phyloP scores from a whole-genome alignment of 768 basidiomycete species.

The Agrocybe praecox region DNA sequence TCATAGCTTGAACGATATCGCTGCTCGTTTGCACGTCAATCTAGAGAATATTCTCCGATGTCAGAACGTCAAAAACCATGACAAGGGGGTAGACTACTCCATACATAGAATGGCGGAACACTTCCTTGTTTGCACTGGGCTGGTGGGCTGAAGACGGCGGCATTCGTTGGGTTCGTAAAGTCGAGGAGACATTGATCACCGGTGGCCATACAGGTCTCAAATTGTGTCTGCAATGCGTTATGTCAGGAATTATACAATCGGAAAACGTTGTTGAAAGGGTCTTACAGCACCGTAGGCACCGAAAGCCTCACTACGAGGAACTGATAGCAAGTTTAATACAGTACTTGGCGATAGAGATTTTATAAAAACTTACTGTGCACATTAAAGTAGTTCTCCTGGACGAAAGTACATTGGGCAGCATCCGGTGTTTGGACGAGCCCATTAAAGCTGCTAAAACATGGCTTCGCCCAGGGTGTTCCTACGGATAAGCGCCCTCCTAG shows the following conservation, averaged over 20 bases:
- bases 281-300: slow-evolving; percentile 17
- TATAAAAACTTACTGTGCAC: slow-evolving; percentile 18
- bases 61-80: not conserved
- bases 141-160: slow-evolving; percentile 24
- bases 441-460: slow-evolving; percentile 21
- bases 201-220: slow-evolving; percentile 56
- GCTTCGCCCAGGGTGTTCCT: slow-evolving; percentile 20
- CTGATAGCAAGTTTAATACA: too few relatives aligned
- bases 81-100: slow-evolving; percentile 1
- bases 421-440: slow-evolving; percentile 10
- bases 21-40: slow-evolving; percentile 40
- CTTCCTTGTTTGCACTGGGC: slow-evolving; percentile 40
- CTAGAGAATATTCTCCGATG: slow-evolving; percentile 16
- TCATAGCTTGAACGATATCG: slow-evolving; percentile 47
- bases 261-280: not conserved
- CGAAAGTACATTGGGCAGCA: slow-evolving; percentile 11
- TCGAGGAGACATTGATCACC: slow-evolving; percentile 51
- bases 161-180: slow-evolving; percentile 32
- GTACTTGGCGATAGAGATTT: too few relatives aligned
- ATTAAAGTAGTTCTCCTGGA: slow-evolving; percentile 23
- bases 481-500: slow-evolving; percentile 18
- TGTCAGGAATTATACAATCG: not conserved
- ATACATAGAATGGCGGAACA: slow-evolving; percentile 41
- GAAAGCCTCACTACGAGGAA: slow-evolving; percentile 16
- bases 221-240: slow-evolving; percentile 39